Percentiles rank a stretch among this genome's conserved stretches.
These are phyloP conservation scores for Carex myosuroides DNA, from an alignment of 176 grass and related monocot species.

Conservation along the genomic window DNA sequence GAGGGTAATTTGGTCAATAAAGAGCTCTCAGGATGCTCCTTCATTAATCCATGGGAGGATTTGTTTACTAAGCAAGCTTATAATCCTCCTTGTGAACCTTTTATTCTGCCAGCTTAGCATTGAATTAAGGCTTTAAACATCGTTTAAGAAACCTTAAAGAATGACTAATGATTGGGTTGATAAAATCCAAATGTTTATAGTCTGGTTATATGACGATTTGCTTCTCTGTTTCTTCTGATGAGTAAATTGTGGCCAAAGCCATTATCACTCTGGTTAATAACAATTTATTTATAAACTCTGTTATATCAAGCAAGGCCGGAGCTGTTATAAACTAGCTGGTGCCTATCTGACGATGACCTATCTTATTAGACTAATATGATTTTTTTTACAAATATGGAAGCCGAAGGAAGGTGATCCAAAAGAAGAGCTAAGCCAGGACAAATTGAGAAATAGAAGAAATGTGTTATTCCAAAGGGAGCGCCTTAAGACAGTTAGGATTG, in stretches of 20 bases:
- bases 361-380: not conserved
- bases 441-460: too few relatives aligned
- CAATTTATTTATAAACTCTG: not conserved
- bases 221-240: not conserved
- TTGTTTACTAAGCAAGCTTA: too few relatives aligned
- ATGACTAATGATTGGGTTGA: not conserved
- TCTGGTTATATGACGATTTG: not conserved
- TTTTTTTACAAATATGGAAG: not conserved
- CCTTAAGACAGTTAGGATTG: too few relatives aligned
- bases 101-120: too few relatives aligned
- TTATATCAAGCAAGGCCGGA: not conserved
- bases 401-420: not conserved
- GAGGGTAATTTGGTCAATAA: too few relatives aligned
- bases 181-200: not conserved
- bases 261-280: not conserved
- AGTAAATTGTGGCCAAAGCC: not conserved
- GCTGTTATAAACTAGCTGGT: not conserved
- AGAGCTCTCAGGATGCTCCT: too few relatives aligned
- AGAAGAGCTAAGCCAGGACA: too few relatives aligned
- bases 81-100: too few relatives aligned
- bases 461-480: too few relatives aligned
- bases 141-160: too few relatives aligned
- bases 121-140: too few relatives aligned
- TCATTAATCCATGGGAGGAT: too few relatives aligned
- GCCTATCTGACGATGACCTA: not conserved